phyloP scores from a whole-genome alignment of 257 asterid genomes.

The Ehretia macrophylla region DNA sequence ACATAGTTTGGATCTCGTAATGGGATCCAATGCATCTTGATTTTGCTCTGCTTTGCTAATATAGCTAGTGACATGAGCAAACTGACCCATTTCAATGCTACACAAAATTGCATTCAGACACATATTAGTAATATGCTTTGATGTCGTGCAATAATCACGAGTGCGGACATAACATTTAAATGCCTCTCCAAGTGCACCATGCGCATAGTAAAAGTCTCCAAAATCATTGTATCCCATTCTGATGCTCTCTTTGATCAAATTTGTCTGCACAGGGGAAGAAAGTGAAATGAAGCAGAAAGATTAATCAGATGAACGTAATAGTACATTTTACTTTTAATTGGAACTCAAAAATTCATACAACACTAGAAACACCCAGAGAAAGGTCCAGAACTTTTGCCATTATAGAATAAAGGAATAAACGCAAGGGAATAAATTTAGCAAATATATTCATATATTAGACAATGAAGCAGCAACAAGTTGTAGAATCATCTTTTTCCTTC shows the following conservation, averaged over 20 bases:
- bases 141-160: conserved; percentile 92
- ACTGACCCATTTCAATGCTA: conserved; percentile 98
- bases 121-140: conserved; percentile 83
- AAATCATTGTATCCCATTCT: conserved; percentile 98
- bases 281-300: conserved; percentile 4
- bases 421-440: no score
- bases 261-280: conserved; percentile 55
- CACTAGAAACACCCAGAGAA: background rate
- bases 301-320: no score
- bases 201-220: conserved; percentile 89
- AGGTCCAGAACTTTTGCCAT: background rate
- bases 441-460: no score
- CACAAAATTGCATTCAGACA: conserved; percentile 84
- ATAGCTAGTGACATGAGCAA: conserved; percentile 85
- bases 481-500: no score
- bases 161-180: conserved; percentile 89
- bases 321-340: no score
- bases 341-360: background rate
- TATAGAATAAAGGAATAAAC: no score
- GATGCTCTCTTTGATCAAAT: conserved; percentile 94
- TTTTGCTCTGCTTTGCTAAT: conserved; percentile 82
- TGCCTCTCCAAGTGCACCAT: conserved; percentile 86
- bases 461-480: no score
- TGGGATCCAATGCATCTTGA: conserved; percentile 68
- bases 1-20: conserved; percentile 63